Evolutionary conservation across 2,329 filamentous ascomycete genomes (phyloP).

Genomic region (Colletotrichum coccodes): DNA sequence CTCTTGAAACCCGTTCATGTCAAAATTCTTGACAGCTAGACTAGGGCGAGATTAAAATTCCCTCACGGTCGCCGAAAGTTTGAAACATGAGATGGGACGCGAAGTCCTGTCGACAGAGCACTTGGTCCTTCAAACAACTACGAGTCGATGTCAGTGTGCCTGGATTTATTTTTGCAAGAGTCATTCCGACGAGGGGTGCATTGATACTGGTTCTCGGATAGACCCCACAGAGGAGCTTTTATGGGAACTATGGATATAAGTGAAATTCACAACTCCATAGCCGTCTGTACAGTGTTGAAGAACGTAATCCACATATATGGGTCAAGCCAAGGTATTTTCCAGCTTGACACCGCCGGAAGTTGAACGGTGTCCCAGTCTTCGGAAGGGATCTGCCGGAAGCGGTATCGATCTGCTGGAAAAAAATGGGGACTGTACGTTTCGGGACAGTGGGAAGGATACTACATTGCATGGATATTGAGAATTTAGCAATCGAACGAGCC

Average conservation of each 20-base stretch:
- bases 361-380: neutral
- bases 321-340: neutral
- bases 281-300: neutral
- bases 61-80: neutral
- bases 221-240: neutral
- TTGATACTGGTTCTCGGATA: neutral
- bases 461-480: neutral
- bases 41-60: neutral
- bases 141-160: too few species aligned
- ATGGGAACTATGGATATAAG: neutral
- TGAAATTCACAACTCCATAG: neutral
- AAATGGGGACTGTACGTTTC: conserved; percentile 6
- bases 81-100: too few species aligned
- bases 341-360: conserved; percentile 17
- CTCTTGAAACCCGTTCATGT: neutral
- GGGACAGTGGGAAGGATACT: conserved; percentile 15
- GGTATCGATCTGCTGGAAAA: conserved; percentile 10
- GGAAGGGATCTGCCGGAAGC: conserved; percentile 1
- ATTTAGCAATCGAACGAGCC: neutral
- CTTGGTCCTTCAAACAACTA: too few species aligned
- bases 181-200: too few species aligned
- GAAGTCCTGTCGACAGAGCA: too few species aligned
- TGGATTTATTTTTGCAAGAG: neutral
- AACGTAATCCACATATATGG: conserved; percentile 4
- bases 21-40: neutral